Evolutionary conservation across 352 stramenopile species (phyloP), one percentile per base, ranked within the genome.

Genomic region (Globisporangium barbulae): DNA sequence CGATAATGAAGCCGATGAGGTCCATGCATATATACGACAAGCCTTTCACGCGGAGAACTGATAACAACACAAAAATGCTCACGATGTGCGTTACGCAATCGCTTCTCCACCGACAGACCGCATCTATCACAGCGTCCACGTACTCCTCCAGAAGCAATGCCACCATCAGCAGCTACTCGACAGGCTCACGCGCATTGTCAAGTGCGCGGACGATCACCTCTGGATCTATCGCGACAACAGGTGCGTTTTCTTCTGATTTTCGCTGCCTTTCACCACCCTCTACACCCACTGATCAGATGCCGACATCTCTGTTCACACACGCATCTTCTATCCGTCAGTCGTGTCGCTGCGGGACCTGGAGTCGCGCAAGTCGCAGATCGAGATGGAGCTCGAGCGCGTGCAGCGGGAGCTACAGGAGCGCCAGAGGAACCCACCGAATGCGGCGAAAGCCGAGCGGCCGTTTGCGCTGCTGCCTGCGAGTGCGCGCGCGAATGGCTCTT

Each of bases 331-430:
- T 37, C 2, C 5, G 21, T 5, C 53, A 90, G 81, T 58, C 41
- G 70, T 73, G 12, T 90, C 79, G 10, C 63, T 90, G 31, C 73
- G 74, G 0, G 77, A 84, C 12, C 61, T 90, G 25, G 81, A 90
- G 60, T 60, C 65, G 22, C 79, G 77, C 52, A 90, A 89, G 59
- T 66, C 48, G n/a, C 68, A 85, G 54, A 90, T 90, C 54, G 54
- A 65, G 28, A 52, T 44, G 21, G 61, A 72, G 56, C 66, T 69
- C 39, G 53, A 72, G 53, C 47, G 54, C 41, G 61, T 72, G 48
- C 61, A 69, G 25, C 41, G 13, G 5, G 61, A 69, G 61, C 65
- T 69, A 1, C 33, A 53, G 22, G 48, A 66, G 41, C 64, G 64
- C 6, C 42, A 70, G 25, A 45, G 50, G 13, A 47, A 17, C 47